These are phyloP conservation scores for Aaosphaeria arxii DNA, from an alignment of 2,329 filamentous ascomycete species.

Conservation along the genomic window DNA sequence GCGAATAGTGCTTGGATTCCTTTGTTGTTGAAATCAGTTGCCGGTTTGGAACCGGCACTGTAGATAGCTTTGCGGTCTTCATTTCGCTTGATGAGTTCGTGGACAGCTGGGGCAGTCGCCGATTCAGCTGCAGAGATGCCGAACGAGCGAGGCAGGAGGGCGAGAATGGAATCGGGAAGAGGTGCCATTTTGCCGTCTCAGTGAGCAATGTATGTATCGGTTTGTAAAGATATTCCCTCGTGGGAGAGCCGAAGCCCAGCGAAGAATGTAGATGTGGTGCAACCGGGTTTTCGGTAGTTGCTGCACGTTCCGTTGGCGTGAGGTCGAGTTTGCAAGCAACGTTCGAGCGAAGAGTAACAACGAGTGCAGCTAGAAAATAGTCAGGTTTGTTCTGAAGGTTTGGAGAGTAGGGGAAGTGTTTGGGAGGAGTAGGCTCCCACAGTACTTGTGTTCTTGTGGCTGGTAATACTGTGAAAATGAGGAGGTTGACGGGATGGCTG, in stretches of 20 bases:
- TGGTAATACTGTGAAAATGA: background rate
- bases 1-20: conserved; percentile 85
- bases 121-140: conserved; percentile 7
- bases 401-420: background rate
- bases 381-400: background rate
- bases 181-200: conserved; percentile 21
- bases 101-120: conserved; percentile 26
- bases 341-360: background rate
- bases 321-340: background rate
- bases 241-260: conserved; percentile 10
- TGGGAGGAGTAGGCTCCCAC: background rate
- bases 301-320: background rate
- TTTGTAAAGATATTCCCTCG: conserved; percentile 1
- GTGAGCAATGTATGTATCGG: background rate
- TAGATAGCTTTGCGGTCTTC: conserved; percentile 18
- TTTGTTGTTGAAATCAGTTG: conserved; percentile 43
- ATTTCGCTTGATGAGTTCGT: conserved; percentile 21
- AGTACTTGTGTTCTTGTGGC: conserved; percentile 1
- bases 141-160: conserved; percentile 14
- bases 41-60: conserved; percentile 33
- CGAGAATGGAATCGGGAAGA: conserved; percentile 14
- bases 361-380: background rate
- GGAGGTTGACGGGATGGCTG: background rate
- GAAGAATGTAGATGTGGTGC: conserved; percentile 1
- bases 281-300: background rate